Evolutionary conservation across 306 rosid genomes (phyloP).

Genomic region (Bauhinia variegata): DNA sequence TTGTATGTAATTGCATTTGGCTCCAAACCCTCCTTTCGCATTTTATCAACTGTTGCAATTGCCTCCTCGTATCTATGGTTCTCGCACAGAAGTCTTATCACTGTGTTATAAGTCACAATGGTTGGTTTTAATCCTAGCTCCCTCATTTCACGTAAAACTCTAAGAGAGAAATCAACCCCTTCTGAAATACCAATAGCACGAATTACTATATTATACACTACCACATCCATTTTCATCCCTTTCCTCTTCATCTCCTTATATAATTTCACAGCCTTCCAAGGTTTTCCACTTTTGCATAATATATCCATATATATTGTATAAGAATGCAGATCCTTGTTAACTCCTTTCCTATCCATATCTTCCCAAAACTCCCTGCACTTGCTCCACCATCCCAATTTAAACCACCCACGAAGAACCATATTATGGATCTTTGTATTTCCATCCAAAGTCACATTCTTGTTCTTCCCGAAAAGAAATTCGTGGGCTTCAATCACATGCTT

Average conservation of each 20-base stretch:
- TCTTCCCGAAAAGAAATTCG: conserved; percentile 59
- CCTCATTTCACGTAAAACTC: conserved; percentile 56
- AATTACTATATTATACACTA: conserved; percentile 75
- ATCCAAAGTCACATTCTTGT: conserved; percentile 26
- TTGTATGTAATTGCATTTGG: conserved; percentile 73
- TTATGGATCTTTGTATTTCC: conserved; percentile 61
- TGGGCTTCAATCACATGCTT: conserved; percentile 84
- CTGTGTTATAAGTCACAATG: conserved; percentile 68
- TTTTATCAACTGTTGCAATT: conserved; percentile 51
- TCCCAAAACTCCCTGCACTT: conserved; percentile 56
- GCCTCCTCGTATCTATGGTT: conserved; percentile 72
- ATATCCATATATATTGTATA: conserved; percentile 91
- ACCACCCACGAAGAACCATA: conserved; percentile 84
- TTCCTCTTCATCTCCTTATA: conserved; percentile 69
- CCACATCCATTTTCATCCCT: conserved; percentile 72
- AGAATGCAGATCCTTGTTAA: conserved; percentile 72
- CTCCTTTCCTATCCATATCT: conserved; percentile 77
- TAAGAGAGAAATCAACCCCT: conserved; percentile 64
- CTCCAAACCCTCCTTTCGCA: conserved; percentile 46
- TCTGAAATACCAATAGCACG: conserved; percentile 73
- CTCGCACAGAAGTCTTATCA: conserved; percentile 53
- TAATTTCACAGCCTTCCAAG: conserved; percentile 84
- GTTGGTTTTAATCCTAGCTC: conserved; percentile 63
- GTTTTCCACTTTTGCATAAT: conserved; percentile 83
- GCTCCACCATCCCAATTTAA: conserved; percentile 82